A percentile compares a stretch with the other conserved stretches of the same genome.
phyloP scores from a whole-genome alignment of 2,329 filamentous ascomycete genomes.

The Aspergillus sp. region DNA sequence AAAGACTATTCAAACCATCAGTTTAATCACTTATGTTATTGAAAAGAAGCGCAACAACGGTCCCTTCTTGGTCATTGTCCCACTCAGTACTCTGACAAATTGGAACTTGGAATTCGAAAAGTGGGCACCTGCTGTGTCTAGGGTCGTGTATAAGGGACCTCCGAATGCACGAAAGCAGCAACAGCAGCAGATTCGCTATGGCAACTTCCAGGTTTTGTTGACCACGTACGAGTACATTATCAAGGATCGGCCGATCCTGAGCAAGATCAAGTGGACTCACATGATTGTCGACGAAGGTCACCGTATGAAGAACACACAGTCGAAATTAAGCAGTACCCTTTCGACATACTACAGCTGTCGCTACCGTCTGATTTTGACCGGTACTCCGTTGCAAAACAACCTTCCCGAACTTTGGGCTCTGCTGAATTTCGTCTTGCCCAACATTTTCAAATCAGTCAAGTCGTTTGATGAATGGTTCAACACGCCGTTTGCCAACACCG shows the following conservation, averaged over 20 bases:
- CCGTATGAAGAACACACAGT: constrained; percentile 98
- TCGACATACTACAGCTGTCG: constrained; percentile 91
- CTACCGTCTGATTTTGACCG: constrained; percentile 93
- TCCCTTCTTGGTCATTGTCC: constrained; percentile 93
- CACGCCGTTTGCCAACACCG: constrained; percentile 96
- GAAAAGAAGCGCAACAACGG: constrained; percentile 89
- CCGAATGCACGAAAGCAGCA: constrained; percentile 81
- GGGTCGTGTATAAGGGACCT: constrained; percentile 95
- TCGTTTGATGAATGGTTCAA: constrained; percentile 99
- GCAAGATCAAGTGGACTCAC: constrained; percentile 99
- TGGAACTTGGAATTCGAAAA: constrained; percentile 99
- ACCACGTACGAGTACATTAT: constrained; percentile 99
- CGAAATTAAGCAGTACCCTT: constrained; percentile 90
- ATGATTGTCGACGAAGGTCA: constrained; percentile 99
- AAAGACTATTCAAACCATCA: constrained; percentile 99
- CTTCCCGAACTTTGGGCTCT: constrained; percentile 93
- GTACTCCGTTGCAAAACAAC: constrained; percentile 96
- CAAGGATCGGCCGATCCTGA: constrained; percentile 89
- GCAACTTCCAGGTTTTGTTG: constrained; percentile 89
- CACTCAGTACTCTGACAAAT: constrained; percentile 92
- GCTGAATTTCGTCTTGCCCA: constrained; percentile 96
- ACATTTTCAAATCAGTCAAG: constrained; percentile 98
- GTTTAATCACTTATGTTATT: constrained; percentile 92
- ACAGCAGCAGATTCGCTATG: constrained; percentile 88
- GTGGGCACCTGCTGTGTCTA: constrained; percentile 82